phyloP scores from a whole-genome alignment of 2,329 filamentous ascomycete genomes.

The Alternaria gaisen region DNA sequence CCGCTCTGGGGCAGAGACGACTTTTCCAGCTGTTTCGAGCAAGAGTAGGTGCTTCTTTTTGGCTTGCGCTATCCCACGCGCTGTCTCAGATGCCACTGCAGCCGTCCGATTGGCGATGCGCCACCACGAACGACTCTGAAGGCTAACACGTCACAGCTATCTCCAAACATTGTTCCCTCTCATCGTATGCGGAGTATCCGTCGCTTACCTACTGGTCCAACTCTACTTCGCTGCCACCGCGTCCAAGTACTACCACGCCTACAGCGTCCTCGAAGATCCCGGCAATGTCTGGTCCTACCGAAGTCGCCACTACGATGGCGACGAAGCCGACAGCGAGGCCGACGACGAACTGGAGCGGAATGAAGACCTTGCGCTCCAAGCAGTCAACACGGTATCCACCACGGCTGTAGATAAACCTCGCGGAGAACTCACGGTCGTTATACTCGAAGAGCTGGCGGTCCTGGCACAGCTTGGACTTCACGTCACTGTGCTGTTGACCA shows the following conservation, averaged over 20 bases:
- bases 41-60: constrained; percentile 65
- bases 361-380: constrained; percentile 63
- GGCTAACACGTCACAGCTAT: constrained; percentile 63
- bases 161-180: constrained; percentile 83
- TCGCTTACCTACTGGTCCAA: constrained; percentile 70
- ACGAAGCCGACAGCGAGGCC: constrained; percentile 55
- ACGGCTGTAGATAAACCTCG: constrained; percentile 79
- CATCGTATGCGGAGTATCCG: constrained; percentile 72
- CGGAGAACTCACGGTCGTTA: constrained; percentile 73
- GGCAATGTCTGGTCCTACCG: constrained; percentile 51
- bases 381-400: constrained; percentile 62
- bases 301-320: constrained; percentile 43
- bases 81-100: constrained; percentile 5
- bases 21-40: constrained; percentile 69
- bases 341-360: constrained; percentile 70
- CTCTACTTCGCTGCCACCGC: constrained; percentile 62
- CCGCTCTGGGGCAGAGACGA: constrained; percentile 70
- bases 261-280: constrained; percentile 63
- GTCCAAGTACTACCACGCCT: constrained; percentile 62
- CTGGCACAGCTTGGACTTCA: constrained; percentile 76
- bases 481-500: constrained; percentile 68
- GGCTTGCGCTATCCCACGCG: constrained; percentile 1
- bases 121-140: constrained; percentile 1
- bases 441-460: constrained; percentile 79
- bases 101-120: constrained; percentile 5